phyloP scores from a whole-genome alignment of 305 asterid genomes.

The Ilex paraguariensis region DNA sequence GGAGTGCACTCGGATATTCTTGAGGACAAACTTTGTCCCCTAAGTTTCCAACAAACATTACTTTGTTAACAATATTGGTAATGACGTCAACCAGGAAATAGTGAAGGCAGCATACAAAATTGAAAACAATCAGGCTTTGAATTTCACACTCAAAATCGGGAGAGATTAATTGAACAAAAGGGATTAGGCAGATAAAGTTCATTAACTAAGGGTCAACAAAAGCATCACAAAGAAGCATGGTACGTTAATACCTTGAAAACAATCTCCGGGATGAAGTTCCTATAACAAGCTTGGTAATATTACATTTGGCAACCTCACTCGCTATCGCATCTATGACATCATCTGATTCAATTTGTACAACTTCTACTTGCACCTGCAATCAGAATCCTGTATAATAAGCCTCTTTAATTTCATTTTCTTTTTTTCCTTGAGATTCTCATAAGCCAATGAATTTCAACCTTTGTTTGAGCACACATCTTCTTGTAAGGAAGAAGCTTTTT shows the following conservation, averaged over 20 bases:
- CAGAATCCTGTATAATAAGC: slow-evolving; percentile 1
- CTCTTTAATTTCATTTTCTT: background rate
- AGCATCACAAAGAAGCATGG: background rate
- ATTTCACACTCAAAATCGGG: too few relatives aligned
- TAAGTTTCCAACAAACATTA: slow-evolving; percentile 18
- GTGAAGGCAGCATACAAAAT: too few relatives aligned
- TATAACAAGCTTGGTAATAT: slow-evolving; percentile 59
- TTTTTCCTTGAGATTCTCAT: slow-evolving; percentile 1
- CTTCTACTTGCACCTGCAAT: slow-evolving; percentile 67
- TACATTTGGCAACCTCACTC: slow-evolving; percentile 30
- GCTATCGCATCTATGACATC: slow-evolving; percentile 56
- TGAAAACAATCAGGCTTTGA: too few relatives aligned
- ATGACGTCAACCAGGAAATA: too few relatives aligned
- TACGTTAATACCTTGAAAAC: slow-evolving; percentile 52
- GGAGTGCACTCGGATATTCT: slow-evolving; percentile 58
- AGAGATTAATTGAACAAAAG: too few relatives aligned
- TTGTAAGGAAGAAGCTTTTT: slow-evolving; percentile 68
- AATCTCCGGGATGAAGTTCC: slow-evolving; percentile 72
- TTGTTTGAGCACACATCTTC: slow-evolving; percentile 47
- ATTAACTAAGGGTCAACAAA: too few relatives aligned
- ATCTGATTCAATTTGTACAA: slow-evolving; percentile 69
- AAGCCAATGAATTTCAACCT: slow-evolving; percentile 29
- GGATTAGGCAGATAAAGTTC: too few relatives aligned
- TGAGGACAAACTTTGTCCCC: slow-evolving; percentile 57
- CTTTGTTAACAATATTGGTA: background rate